phyloP scores from a whole-genome alignment of 495 filamentous ascomycete genomes.

The Penicillium canescens region DNA sequence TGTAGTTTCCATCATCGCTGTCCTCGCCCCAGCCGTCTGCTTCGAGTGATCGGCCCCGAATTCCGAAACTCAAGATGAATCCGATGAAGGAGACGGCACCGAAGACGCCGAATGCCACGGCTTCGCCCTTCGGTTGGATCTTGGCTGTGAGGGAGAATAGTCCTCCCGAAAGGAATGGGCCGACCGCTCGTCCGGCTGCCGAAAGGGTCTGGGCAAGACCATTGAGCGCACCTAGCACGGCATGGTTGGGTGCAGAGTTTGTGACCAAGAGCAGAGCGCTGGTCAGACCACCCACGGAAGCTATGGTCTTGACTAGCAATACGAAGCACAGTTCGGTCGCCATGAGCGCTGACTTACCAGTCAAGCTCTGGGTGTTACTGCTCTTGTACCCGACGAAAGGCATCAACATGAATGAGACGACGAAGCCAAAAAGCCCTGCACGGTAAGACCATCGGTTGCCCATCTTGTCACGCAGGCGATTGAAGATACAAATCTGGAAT shows the following conservation, averaged over 20 bases:
- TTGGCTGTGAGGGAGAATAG: slow-evolving; percentile 74
- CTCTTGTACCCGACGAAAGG: slow-evolving; percentile 82
- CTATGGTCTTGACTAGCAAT: slow-evolving; percentile 83
- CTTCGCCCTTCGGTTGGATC: slow-evolving; percentile 79
- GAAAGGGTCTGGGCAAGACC: slow-evolving; percentile 93
- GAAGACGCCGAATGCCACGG: slow-evolving; percentile 79
- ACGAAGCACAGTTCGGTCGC: slow-evolving; percentile 71
- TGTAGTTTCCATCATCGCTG: slow-evolving; percentile 45
- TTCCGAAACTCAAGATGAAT: slow-evolving; percentile 72
- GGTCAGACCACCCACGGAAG: slow-evolving; percentile 84
- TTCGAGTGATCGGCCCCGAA: slow-evolving; percentile 60
- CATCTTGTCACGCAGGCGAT: slow-evolving; percentile 72
- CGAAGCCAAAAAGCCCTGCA: slow-evolving; percentile 76
- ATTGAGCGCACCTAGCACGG: slow-evolving; percentile 85
- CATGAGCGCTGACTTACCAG: slow-evolving; percentile 62
- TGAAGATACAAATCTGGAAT: slow-evolving; percentile 85
- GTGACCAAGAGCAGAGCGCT: slow-evolving; percentile 89
- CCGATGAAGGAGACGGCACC: slow-evolving; percentile 75
- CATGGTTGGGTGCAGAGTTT: slow-evolving; percentile 84
- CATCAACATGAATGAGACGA: slow-evolving; percentile 79
- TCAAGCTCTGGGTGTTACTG: slow-evolving; percentile 46
- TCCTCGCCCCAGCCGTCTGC: slow-evolving; percentile 62
- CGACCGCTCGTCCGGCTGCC: slow-evolving; percentile 83
- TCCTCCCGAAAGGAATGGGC: slow-evolving; percentile 83
- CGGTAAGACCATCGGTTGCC: slow-evolving; percentile 86